Evolutionary conservation across 2,329 filamentous ascomycete species (phyloP), one percentile per base, ranked within the genome.

Genomic region (Calonectria henricotiae): DNA sequence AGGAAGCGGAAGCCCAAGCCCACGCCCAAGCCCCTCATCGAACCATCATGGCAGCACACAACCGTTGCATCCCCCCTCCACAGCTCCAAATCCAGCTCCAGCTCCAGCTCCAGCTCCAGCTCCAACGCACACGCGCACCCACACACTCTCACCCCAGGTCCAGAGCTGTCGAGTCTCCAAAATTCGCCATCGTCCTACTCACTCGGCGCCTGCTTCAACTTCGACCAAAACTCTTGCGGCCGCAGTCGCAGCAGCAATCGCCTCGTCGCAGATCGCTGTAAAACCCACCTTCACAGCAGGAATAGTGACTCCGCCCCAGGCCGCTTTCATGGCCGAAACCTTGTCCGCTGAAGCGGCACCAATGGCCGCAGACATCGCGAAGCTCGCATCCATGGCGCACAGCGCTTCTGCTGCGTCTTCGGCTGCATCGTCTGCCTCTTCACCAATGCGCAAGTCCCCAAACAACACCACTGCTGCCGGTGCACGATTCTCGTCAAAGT

Each of bases 101-200:
- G 23, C 60, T 30, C 12, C 39, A 17, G n/a, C n/a, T 13, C 47
- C 27, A 54, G 62, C 25, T 20, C 27, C 67, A 23, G 23, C 60
- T 30, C 12, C 39, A 17, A 32, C 30, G n/a, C 41, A 49, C 17
- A 12, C 60, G 39, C 64, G 41, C 41, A 44, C 64, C 41, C 64
- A 61, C 64, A 70, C 62, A 71, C 65, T 65, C 66, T 58, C 51
- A 17, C 51, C 51, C 51, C 51, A 58, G 20, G 49, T 32, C 5
- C 51, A 75, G 44, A 68, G 71, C 7, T 77, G 78, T 30, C 76
- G 78, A 69, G 72, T 79, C 66, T 75, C 72, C 58, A 79, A 79
- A 68, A 51, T 70, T 35, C 70, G 74, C 20, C 77, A 79, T 55
- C 71, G 71, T 5, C 67, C 69, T 15, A 73, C 74, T 51, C 72